Percentiles rank a stretch among this genome's conserved stretches.
Conservation (phyloP, 2,329 filamentous ascomycete genomes). For the Hypomyces rosellus region DNA sequence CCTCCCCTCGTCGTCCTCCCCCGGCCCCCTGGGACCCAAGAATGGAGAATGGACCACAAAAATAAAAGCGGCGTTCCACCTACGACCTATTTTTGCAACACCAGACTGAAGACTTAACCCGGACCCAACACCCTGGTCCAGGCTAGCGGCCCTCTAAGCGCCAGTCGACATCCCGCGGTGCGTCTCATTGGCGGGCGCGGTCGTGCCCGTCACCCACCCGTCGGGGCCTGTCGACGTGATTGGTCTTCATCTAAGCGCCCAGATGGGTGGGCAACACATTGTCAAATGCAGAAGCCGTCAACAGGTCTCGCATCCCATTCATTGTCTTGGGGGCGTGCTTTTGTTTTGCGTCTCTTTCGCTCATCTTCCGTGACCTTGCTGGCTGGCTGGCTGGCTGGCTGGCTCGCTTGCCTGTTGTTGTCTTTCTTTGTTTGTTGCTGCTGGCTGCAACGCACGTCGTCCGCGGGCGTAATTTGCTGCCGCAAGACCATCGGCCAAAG, state of each 20-base stretch:
- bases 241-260: constrained; percentile 30
- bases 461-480: not conserved
- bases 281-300: constrained; percentile 8
- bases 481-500: not conserved
- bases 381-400: too few relatives aligned
- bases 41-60: not conserved
- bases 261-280: constrained; percentile 12
- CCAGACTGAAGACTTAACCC: constrained; percentile 15
- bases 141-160: constrained; percentile 26
- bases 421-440: too few relatives aligned
- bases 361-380: too few relatives aligned
- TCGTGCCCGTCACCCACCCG: constrained; percentile 27
- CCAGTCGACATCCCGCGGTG: constrained; percentile 19
- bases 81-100: not conserved
- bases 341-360: not conserved
- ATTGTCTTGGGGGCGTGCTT: not conserved
- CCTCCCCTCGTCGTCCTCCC: not conserved
- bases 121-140: constrained; percentile 19
- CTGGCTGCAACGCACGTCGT: not conserved
- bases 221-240: constrained; percentile 22
- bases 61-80: constrained; percentile 6
- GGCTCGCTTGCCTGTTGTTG: too few relatives aligned
- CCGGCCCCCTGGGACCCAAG: constrained; percentile 1
- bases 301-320: not conserved
- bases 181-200: constrained; percentile 23